Evolutionary conservation across 176 grass and related monocot species (phyloP).

Genomic region (Eragrostis curvula): DNA sequence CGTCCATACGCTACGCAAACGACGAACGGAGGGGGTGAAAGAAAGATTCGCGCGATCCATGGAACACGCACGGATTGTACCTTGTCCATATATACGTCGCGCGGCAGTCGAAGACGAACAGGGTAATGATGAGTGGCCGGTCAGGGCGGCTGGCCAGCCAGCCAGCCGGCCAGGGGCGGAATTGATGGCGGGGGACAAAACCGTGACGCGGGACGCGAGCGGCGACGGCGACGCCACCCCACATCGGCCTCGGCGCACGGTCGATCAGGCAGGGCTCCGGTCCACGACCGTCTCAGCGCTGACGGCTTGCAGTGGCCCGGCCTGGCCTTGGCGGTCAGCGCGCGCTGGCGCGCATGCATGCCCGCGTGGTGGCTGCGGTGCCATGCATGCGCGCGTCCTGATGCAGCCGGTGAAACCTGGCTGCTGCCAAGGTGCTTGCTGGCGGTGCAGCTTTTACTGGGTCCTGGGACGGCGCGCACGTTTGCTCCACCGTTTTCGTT

Average conservation of each 20-base stretch:
- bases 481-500: slow-evolving; percentile 40
- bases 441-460: slow-evolving; percentile 20
- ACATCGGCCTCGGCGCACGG: slow-evolving; percentile 28
- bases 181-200: slow-evolving; percentile 44
- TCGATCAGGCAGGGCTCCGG: not conserved
- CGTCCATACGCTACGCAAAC: not conserved
- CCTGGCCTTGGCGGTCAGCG: not conserved
- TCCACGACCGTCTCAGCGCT: not conserved
- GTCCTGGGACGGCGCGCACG: slow-evolving; percentile 32
- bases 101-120: not conserved
- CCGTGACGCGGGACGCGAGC: not conserved
- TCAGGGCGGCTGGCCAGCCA: not conserved
- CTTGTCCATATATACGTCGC: slow-evolving; percentile 11
- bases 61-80: not conserved
- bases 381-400: slow-evolving; percentile 32
- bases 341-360: not conserved
- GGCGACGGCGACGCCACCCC: not conserved
- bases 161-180: not conserved
- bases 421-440: not conserved
- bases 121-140: not conserved
- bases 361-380: not conserved
- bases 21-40: not conserved
- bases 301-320: not conserved
- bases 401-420: slow-evolving; percentile 24
- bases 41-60: slow-evolving; percentile 13